Conservation (phyloP, 2,329 filamentous ascomycete species). For the Aspergillus melleus region DNA sequence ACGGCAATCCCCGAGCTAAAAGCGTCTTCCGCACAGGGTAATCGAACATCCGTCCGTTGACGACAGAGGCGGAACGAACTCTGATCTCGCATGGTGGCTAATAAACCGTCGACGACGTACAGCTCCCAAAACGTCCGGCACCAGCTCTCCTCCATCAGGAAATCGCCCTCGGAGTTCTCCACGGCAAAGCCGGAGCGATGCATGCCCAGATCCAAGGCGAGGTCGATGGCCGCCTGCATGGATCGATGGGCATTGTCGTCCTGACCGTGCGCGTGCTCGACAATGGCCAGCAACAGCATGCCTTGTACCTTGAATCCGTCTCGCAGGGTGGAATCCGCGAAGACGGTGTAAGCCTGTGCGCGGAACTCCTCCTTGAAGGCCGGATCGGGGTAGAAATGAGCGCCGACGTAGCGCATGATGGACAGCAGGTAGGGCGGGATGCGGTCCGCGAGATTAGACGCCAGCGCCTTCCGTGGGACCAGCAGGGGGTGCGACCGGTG, state of each 20-base stretch:
- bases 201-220: constrained; percentile 72
- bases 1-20: constrained; percentile 24
- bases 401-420: constrained; percentile 53
- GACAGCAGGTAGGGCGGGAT: constrained; percentile 46
- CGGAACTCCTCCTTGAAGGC: constrained; percentile 21
- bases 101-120: constrained; percentile 73
- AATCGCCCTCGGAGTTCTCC: constrained; percentile 49
- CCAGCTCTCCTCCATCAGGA: constrained; percentile 75
- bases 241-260: constrained; percentile 24
- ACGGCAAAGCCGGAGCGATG: constrained; percentile 61
- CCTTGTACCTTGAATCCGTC: constrained; percentile 35
- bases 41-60: constrained; percentile 61
- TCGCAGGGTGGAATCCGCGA: constrained; percentile 15
- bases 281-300: constrained; percentile 31
- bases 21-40: constrained; percentile 75
- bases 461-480: constrained; percentile 41
- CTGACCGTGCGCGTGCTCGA: constrained; percentile 28
- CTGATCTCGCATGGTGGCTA: constrained; percentile 62
- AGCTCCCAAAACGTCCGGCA: constrained; percentile 83
- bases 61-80: constrained; percentile 16
- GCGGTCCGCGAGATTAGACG: constrained; percentile 26
- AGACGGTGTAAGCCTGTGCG: constrained; percentile 13
- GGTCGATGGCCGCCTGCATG: constrained; percentile 63
- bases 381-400: constrained; percentile 46
- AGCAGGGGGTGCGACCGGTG: constrained; percentile 53